Evolutionary conservation across 305 asterid species (phyloP).

Genomic region (Lippia alba): DNA sequence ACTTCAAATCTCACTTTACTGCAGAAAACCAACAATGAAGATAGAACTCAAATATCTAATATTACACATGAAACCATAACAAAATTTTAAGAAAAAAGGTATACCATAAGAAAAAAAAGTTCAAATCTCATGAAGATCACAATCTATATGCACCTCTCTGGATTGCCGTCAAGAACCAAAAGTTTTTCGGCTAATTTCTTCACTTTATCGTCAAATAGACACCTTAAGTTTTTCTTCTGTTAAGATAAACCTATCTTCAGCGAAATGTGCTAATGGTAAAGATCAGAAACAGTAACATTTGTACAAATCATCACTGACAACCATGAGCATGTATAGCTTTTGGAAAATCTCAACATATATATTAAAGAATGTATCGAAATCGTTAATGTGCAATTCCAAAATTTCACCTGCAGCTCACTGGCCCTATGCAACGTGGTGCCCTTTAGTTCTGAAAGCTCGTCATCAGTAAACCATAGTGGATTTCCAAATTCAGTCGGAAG

Average conservation of each 20-base stretch:
- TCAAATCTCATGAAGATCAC: conserved; percentile 1
- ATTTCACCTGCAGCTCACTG: conserved; percentile 71
- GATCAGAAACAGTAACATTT: conserved; percentile 29
- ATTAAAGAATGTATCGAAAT: conserved; percentile 14
- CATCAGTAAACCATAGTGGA: conserved; percentile 88
- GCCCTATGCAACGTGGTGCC: conserved; percentile 87
- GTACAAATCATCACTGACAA: conserved; percentile 15
- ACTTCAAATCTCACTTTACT: conserved; percentile 83
- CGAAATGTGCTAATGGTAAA: conserved; percentile 46
- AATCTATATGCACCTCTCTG: conserved; percentile 54
- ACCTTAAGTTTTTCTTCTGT: conserved; percentile 80
- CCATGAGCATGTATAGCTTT: conserved; percentile 5
- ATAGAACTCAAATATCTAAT: conserved; percentile 26
- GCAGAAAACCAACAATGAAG: conserved; percentile 49
- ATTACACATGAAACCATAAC: conserved; percentile 6
- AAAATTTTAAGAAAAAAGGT: not conserved
- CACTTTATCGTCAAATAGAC: conserved; percentile 75
- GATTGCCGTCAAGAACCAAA: conserved; percentile 64
- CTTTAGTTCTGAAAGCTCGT: conserved; percentile 81
- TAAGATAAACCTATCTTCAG: conserved; percentile 59
- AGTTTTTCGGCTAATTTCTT: conserved; percentile 75
- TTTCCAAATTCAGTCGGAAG: conserved; percentile 83
- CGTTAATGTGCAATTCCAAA: not conserved
- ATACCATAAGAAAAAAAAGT: not conserved
- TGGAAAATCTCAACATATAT: not conserved